Conservation (phyloP, 208 protist genomes). For the Leishmania amazonensis region DNA sequence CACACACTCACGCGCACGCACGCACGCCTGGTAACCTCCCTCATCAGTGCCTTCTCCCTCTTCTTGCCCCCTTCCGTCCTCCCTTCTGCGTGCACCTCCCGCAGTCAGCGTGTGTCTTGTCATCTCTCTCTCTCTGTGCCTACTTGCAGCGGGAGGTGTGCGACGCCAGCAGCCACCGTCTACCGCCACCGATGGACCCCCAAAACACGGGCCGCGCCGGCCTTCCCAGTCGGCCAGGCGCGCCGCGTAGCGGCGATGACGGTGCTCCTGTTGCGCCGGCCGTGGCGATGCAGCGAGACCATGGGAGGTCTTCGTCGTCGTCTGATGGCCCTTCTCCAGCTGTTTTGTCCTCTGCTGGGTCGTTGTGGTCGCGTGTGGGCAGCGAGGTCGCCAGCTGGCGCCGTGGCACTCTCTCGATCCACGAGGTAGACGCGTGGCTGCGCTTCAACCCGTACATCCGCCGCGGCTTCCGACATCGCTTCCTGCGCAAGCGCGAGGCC, state of each 20-base stretch:
- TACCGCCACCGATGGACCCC: neutral
- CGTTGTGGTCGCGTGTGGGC: slow-evolving; percentile 12
- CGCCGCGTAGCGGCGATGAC: neutral
- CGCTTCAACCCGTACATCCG: slow-evolving; percentile 72
- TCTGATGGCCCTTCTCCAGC: neutral
- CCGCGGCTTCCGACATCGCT: slow-evolving; percentile 56
- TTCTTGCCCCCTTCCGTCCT: neutral
- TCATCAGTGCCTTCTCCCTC: neutral
- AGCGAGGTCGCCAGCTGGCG: slow-evolving; percentile 26
- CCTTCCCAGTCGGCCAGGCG: neutral
- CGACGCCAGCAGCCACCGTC: no score
- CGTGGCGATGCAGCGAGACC: neutral
- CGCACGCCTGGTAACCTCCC: neutral
- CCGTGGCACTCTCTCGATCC: slow-evolving; percentile 37
- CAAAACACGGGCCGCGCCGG: neutral
- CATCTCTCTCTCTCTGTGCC: neutral
- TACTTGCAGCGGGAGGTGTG: neutral
- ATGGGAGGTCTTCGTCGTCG: neutral
- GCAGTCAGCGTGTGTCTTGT: neutral
- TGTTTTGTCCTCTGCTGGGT: neutral
- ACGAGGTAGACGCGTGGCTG: slow-evolving; percentile 60
- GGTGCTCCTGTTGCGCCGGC: neutral
- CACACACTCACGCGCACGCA: neutral
- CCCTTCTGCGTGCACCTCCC: neutral
- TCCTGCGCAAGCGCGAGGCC: slow-evolving; percentile 41